Conservation (phyloP, 108 stramenopile species). For the Fragilariopsis cylindrus region DNA sequence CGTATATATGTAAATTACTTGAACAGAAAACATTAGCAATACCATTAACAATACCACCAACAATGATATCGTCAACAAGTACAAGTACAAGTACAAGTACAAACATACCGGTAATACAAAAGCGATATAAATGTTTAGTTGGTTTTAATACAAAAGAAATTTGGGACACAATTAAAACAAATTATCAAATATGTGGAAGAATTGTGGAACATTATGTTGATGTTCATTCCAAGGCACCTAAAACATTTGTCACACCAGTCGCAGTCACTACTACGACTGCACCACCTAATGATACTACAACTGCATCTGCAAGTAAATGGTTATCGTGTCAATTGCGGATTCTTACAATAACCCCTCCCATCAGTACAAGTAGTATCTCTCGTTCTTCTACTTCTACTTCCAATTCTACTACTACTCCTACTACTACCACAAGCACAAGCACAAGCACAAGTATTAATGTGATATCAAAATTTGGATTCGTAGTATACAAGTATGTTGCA, state of each 20-base stretch:
- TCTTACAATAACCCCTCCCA: neutral
- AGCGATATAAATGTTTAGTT: conserved; percentile 74
- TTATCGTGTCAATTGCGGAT: neutral
- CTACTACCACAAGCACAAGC: neutral
- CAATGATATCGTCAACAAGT: neutral
- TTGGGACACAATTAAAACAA: conserved; percentile 19
- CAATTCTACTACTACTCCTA: neutral
- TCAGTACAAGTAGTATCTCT: neutral
- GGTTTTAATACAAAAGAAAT: conserved; percentile 24
- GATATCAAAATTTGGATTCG: conserved; percentile 43
- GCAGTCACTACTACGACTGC: neutral
- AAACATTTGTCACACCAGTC: conserved; percentile 16
- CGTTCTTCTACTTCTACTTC: too few species aligned
- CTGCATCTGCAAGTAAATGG: neutral
- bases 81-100: neutral
- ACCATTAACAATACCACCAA: neutral
- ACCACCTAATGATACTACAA: neutral
- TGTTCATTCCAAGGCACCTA: conserved; percentile 12
- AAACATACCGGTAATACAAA: conserved; percentile 42
- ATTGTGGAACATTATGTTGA: conserved; percentile 33
- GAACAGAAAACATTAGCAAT: conserved; percentile 45
- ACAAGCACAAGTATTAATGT: conserved; percentile 47
- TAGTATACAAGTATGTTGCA: conserved; percentile 29
- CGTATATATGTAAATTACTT: conserved; percentile 70
- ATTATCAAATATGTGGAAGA: conserved; percentile 23